These are phyloP conservation scores for Irpex sp. DNA, from an alignment of 1,284 basidiomycete species.

Conservation along the genomic window DNA sequence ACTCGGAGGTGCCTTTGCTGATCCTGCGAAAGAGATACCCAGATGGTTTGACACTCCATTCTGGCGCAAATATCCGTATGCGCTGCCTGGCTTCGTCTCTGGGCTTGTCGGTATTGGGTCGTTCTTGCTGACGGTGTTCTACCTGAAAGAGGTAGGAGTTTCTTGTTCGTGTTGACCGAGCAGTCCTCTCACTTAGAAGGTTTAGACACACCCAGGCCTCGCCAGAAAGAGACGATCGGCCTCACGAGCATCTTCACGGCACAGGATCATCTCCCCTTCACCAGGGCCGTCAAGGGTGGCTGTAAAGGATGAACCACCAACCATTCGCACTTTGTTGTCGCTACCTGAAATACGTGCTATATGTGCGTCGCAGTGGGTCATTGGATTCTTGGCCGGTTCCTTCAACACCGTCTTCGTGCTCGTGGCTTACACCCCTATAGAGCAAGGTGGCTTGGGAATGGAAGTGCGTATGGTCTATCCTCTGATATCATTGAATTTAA, in stretches of 20 bases:
- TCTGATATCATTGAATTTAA: neutral
- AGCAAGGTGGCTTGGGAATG: constrained; percentile 53
- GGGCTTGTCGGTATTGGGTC: constrained; percentile 40
- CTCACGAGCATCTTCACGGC: neutral
- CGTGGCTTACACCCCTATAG: constrained; percentile 57
- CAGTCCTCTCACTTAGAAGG: neutral
- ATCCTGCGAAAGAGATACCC: constrained; percentile 48
- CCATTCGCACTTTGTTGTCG: constrained; percentile 34
- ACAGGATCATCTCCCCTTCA: neutral
- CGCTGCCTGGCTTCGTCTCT: constrained; percentile 49
- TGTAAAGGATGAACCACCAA: constrained; percentile 15
- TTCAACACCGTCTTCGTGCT: constrained; percentile 69
- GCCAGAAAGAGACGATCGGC: neutral
- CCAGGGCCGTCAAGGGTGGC: neutral
- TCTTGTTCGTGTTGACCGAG: neutral
- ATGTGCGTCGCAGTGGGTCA: constrained; percentile 48
- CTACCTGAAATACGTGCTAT: constrained; percentile 51
- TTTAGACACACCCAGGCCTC: constrained; percentile 17
- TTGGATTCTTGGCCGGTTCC: constrained; percentile 51
- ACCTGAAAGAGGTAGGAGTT: constrained; percentile 48
- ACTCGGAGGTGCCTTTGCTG: constrained; percentile 59
- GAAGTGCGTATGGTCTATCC: constrained; percentile 37
- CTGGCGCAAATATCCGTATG: constrained; percentile 51
- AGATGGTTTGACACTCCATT: constrained; percentile 41
- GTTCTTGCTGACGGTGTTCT: constrained; percentile 8